Evolutionary conservation across 2,329 filamentous ascomycete species (phyloP).

Genomic region (Cercospora zeae-maydis): DNA sequence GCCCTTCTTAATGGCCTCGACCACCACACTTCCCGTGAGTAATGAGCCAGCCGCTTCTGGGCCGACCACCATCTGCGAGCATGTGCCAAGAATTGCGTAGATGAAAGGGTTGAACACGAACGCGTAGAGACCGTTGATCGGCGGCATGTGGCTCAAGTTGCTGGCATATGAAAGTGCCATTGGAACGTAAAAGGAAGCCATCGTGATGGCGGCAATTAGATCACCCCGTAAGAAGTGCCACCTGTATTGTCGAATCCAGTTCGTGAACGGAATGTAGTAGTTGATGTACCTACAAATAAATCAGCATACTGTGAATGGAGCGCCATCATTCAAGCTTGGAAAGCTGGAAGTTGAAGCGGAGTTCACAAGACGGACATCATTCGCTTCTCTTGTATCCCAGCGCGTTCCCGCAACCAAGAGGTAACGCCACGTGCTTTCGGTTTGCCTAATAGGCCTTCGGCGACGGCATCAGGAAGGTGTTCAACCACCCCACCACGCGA

Average conservation of each 20-base stretch:
- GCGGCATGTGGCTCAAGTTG: slow-evolving; percentile 87
- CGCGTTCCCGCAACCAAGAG: slow-evolving; percentile 64
- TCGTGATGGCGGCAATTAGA: slow-evolving; percentile 81
- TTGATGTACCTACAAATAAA: slow-evolving; percentile 67
- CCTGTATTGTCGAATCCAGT: slow-evolving; percentile 85
- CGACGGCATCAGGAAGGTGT: slow-evolving; percentile 42
- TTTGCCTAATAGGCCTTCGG: slow-evolving; percentile 43
- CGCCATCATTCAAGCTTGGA: background rate
- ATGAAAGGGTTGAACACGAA: slow-evolving; percentile 91
- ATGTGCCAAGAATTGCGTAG: slow-evolving; percentile 87
- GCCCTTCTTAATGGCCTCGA: slow-evolving; percentile 68
- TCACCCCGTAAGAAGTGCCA: slow-evolving; percentile 81
- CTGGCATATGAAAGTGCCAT: slow-evolving; percentile 92
- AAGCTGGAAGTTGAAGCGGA: background rate
- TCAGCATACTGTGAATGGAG: slow-evolving; percentile 20
- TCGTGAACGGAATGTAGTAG: slow-evolving; percentile 89
- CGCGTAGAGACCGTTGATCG: slow-evolving; percentile 89
- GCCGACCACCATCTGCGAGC: slow-evolving; percentile 88
- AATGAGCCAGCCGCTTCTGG: slow-evolving; percentile 92
- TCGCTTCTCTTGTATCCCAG: slow-evolving; percentile 69
- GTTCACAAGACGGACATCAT: slow-evolving; percentile 60
- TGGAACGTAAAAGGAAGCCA: slow-evolving; percentile 97
- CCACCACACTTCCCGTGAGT: slow-evolving; percentile 81
- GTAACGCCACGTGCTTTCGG: slow-evolving; percentile 69
- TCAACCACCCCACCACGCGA: slow-evolving; percentile 38